Conservation (phyloP, 176 grass and related monocot genomes). For the Coix lacrymajobi region DNA sequence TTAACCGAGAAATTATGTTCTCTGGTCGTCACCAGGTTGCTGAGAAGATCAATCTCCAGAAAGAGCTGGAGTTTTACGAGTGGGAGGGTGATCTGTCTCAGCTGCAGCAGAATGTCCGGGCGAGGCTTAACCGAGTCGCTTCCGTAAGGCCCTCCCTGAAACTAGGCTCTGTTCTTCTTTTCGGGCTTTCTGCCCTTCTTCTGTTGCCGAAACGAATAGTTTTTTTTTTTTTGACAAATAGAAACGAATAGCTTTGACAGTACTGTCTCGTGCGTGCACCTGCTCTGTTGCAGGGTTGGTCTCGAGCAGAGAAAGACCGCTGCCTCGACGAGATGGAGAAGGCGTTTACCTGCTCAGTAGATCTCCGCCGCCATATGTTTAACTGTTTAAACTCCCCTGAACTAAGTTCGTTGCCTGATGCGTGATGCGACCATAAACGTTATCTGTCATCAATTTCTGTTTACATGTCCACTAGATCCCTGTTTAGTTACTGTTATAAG, state of each 20-base stretch:
- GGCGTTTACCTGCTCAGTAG: slow-evolving; percentile 60
- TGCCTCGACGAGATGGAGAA: slow-evolving; percentile 85
- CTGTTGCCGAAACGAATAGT: background rate
- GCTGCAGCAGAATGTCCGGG: slow-evolving; percentile 68
- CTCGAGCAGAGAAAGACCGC: slow-evolving; percentile 66
- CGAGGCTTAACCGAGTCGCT: slow-evolving; percentile 72
- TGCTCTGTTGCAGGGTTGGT: slow-evolving; percentile 49
- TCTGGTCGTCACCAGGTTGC: slow-evolving; percentile 39
- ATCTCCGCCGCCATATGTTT: slow-evolving; percentile 56
- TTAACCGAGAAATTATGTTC: background rate
- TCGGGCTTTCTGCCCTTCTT: too few species aligned
- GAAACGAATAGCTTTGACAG: background rate
- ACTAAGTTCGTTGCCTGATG: background rate
- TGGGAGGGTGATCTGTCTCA: slow-evolving; percentile 73
- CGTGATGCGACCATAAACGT: background rate
- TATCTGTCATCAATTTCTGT: background rate
- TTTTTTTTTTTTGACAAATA: too few species aligned
- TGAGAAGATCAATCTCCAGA: slow-evolving; percentile 77
- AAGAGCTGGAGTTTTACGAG: slow-evolving; percentile 81
- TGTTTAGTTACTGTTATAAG: background rate
- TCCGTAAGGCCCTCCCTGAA: slow-evolving; percentile 38
- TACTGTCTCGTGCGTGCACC: background rate
- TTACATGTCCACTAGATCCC: background rate
- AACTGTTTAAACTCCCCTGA: slow-evolving; percentile 45
- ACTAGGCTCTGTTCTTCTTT: background rate